Percentiles rank a stretch among this genome's conserved stretches.
Evolutionary conservation across 176 grass and related monocot species (phyloP).

Genomic region (Puccinellia tenuiflora): DNA sequence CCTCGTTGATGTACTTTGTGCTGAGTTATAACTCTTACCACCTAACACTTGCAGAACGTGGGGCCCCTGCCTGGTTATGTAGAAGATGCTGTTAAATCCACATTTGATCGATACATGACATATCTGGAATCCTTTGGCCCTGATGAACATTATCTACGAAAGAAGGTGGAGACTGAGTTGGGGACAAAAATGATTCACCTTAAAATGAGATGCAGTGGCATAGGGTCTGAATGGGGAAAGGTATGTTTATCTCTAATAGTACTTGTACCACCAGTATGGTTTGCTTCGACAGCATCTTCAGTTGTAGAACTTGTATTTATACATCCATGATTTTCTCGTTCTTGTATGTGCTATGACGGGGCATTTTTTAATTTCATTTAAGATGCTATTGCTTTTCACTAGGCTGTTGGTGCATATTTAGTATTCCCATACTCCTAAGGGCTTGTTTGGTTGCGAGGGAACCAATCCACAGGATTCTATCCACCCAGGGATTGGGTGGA

Average conservation of each 20-base stretch:
- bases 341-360: neutral
- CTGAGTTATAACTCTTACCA: slow-evolving; percentile 21
- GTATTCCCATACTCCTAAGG: neutral
- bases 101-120: slow-evolving; percentile 67
- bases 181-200: slow-evolving; percentile 98
- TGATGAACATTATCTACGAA: slow-evolving; percentile 64
- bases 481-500: no score
- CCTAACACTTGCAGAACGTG: slow-evolving; percentile 53
- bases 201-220: slow-evolving; percentile 93
- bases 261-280: neutral
- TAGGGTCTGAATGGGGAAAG: slow-evolving; percentile 92
- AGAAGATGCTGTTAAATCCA: slow-evolving; percentile 81
- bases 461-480: no score
- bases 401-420: neutral
- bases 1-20: neutral
- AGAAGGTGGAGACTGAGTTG: slow-evolving; percentile 92
- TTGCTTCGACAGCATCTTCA: neutral
- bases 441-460: no score
- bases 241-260: slow-evolving; percentile 18
- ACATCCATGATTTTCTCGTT: neutral
- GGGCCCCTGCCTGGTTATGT: slow-evolving; percentile 74
- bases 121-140: slow-evolving; percentile 86
- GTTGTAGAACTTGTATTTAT: neutral
- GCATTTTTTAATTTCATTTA: neutral
- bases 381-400: neutral